These are phyloP conservation scores for Leccinum truebloodii DNA, from an alignment of 768 basidiomycete genomes.

Conservation along the genomic window DNA sequence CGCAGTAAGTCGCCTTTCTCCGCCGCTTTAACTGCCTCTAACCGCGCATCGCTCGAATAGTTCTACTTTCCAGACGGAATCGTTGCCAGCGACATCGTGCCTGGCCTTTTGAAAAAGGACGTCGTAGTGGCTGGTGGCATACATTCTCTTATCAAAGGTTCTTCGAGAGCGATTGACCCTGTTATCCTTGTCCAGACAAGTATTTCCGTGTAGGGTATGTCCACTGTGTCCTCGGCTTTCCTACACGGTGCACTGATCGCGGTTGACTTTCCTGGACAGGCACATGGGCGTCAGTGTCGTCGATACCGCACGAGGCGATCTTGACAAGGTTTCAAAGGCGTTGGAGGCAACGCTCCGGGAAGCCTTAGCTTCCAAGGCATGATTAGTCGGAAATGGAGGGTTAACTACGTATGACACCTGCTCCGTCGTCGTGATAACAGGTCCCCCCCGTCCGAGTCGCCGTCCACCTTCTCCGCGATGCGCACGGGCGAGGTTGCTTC, in stretches of 20 bases:
- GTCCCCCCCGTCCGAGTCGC: too few relatives aligned
- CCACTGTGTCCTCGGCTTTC: conserved; percentile 1
- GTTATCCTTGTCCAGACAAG: conserved; percentile 48
- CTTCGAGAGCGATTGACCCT: conserved; percentile 23
- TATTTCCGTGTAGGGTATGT: conserved; percentile 89
- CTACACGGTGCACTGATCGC: background rate
- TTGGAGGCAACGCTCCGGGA: conserved; percentile 59
- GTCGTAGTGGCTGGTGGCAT: conserved; percentile 89
- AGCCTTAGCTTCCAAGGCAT: background rate
- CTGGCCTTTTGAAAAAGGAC: conserved; percentile 66
- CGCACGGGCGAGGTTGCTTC: too few relatives aligned
- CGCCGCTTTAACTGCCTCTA: too few relatives aligned
- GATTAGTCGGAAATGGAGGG: too few relatives aligned
- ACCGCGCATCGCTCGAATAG: conserved; percentile 31
- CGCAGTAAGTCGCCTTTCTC: conserved; percentile 51
- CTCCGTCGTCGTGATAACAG: too few relatives aligned
- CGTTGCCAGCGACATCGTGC: conserved; percentile 73
- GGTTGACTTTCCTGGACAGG: conserved; percentile 32
- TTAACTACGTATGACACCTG: too few relatives aligned
- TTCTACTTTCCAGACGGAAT: conserved; percentile 85
- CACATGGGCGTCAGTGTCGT: conserved; percentile 93
- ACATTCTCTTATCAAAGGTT: conserved; percentile 80
- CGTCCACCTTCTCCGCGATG: too few relatives aligned
- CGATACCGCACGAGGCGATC: conserved; percentile 66
- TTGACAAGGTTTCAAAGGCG: conserved; percentile 68